Evolutionary conservation across 1,139 yeast genomes (phyloP).

Genomic region (Oligophagozyma castellii): DNA sequence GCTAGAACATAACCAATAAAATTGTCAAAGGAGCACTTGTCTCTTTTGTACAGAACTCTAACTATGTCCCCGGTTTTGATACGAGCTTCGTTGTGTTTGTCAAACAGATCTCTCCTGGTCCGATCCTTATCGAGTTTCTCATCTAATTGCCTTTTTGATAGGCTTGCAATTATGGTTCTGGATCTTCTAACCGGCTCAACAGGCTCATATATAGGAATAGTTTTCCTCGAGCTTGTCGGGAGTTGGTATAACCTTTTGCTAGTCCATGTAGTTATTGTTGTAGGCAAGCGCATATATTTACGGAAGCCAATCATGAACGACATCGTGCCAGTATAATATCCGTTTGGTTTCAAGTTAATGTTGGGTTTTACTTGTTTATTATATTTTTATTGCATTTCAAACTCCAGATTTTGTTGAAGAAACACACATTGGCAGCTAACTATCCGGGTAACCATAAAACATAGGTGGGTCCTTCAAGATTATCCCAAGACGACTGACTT

Average conservation of each 20-base stretch:
- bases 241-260: constrained; percentile 10
- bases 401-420: too few relatives aligned
- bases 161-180: constrained; percentile 6
- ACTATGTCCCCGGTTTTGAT: constrained; percentile 74
- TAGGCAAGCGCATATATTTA: neutral
- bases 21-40: constrained; percentile 37
- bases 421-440: too few relatives aligned
- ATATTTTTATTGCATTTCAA: too few relatives aligned
- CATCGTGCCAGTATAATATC: too few relatives aligned
- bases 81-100: constrained; percentile 33
- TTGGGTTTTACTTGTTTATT: too few relatives aligned
- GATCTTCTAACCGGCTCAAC: constrained; percentile 9
- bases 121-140: constrained; percentile 60
- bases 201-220: constrained; percentile 26
- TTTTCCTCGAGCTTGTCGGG: constrained; percentile 16
- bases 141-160: constrained; percentile 15
- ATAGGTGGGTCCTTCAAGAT: too few relatives aligned
- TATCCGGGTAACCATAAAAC: too few relatives aligned
- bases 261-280: neutral
- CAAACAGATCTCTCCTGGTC: constrained; percentile 50
- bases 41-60: constrained; percentile 57
- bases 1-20: constrained; percentile 70
- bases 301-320: neutral
- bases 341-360: too few relatives aligned
- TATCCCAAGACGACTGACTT: too few relatives aligned